Evolutionary conservation across 2,329 filamentous ascomycete species (phyloP).

Genomic region (Alternaria burnsii): DNA sequence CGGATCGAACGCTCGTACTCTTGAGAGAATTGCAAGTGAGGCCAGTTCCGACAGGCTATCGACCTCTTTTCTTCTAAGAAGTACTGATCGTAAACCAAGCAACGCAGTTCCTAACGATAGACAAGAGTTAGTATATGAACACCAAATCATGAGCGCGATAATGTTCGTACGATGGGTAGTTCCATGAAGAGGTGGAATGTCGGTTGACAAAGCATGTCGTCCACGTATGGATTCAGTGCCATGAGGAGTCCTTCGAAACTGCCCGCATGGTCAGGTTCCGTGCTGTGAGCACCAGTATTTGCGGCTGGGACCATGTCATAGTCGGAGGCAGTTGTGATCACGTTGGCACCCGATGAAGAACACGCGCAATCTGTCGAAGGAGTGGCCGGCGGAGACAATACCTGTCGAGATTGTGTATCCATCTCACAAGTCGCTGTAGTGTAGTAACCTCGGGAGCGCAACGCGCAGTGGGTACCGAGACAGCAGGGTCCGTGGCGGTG

Average conservation of each 20-base stretch:
- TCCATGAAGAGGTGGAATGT: slow-evolving; percentile 6
- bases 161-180: background rate
- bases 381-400: background rate
- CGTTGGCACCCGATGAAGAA: background rate
- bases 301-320: background rate
- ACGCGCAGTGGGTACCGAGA: background rate
- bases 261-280: background rate
- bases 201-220: background rate
- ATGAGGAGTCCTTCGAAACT: background rate
- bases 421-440: background rate
- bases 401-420: background rate
- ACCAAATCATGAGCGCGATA: background rate
- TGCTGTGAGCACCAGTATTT: background rate
- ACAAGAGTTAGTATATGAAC: background rate
- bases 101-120: background rate
- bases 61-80: slow-evolving; percentile 11
- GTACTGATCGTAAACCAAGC: slow-evolving; percentile 13
- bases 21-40: background rate
- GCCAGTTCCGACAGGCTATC: slow-evolving; percentile 1
- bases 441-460: background rate
- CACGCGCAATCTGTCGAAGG: background rate
- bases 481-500: background rate
- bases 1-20: background rate
- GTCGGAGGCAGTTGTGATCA: background rate
- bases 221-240: slow-evolving; percentile 4